Evolutionary conservation across 1,284 basidiomycete genomes (phyloP), one percentile per base, ranked within the genome.

Genomic region (Cutaneotrichosporon spelunceum): DNA sequence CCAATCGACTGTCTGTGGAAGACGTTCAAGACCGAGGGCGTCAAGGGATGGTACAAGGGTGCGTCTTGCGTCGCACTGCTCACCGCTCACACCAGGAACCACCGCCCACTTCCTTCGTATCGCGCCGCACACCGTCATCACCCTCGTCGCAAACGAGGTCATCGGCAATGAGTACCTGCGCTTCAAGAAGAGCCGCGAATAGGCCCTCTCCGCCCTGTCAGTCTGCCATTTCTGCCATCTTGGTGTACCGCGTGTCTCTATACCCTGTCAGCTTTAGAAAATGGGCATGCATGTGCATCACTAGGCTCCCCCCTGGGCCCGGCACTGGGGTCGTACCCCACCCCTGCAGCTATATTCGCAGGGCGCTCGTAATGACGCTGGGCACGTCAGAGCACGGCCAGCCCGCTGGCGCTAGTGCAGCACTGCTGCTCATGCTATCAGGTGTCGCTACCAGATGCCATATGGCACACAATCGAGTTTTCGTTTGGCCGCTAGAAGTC

Each of bases 1-100:
- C 94, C 94, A 2, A 87, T 97, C 70, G 93, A 97, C 73, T 97
- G 94, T 79, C 82, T 99, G 55, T 96, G 90, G 89, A 95, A 97
- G 82, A 99, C 94, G 0, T 85, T 91, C 67, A 89, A 89, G 75
- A 83, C 89, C 0, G 95, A 99, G 80, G 95, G 95, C 44, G 81
- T 94, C 11, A 81, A 87, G 47, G 95, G 91, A 26, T 90, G 88
- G 88, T 96, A 97, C 81, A 95, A 95, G 82, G 92, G 91, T 85
- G 61, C 19, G 19, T 21, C 26, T 36, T 3, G 24, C 23, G 6
- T 48, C 14, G 13, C 23, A 16, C 13, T 33, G n/a, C n/a, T n/a
- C n/a, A n/a, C n/a, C 21, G 30, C 36, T 53, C 36, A 30, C 49
- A 27, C 16, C 36, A 61, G 91, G 91, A 52, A 91, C 91, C 2